These are phyloP conservation scores for Eucalyptus albens DNA, from an alignment of 345 rosid genomes.

Conservation along the genomic window DNA sequence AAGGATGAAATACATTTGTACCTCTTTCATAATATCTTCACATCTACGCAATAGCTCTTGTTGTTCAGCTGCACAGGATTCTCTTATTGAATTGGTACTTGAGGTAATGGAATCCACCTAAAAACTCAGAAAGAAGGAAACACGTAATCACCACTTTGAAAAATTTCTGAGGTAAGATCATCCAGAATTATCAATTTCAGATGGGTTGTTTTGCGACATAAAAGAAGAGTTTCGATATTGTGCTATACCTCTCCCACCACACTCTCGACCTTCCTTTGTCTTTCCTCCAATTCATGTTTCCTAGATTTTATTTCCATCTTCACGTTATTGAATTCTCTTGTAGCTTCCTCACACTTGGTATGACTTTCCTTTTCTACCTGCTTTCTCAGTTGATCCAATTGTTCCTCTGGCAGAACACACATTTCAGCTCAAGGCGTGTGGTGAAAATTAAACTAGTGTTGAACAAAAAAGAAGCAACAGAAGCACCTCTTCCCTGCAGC, in stretches of 20 bases:
- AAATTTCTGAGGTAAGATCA: not conserved
- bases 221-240: not conserved
- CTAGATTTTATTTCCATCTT: conserved; percentile 49
- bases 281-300: conserved; percentile 54
- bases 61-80: conserved; percentile 51
- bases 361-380: conserved; percentile 49
- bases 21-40: conserved; percentile 69
- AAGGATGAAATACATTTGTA: not conserved
- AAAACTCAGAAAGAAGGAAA: not conserved
- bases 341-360: conserved; percentile 38
- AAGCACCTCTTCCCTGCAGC: conserved; percentile 50
- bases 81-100: conserved; percentile 38
- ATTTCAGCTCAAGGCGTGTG: not conserved
- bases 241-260: conserved; percentile 50
- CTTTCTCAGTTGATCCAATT: conserved; percentile 39
- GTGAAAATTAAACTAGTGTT: not conserved
- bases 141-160: not conserved
- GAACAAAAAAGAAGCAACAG: not conserved
- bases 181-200: not conserved
- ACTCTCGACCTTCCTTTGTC: conserved; percentile 68
- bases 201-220: not conserved
- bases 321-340: conserved; percentile 25
- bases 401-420: conserved; percentile 35
- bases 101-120: conserved; percentile 63
- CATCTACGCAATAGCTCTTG: conserved; percentile 33